Percentiles rank a stretch among this genome's conserved stretches.
Evolutionary conservation across 2,329 filamentous ascomycete species (phyloP).

Genomic region (Ascochyta fabae): DNA sequence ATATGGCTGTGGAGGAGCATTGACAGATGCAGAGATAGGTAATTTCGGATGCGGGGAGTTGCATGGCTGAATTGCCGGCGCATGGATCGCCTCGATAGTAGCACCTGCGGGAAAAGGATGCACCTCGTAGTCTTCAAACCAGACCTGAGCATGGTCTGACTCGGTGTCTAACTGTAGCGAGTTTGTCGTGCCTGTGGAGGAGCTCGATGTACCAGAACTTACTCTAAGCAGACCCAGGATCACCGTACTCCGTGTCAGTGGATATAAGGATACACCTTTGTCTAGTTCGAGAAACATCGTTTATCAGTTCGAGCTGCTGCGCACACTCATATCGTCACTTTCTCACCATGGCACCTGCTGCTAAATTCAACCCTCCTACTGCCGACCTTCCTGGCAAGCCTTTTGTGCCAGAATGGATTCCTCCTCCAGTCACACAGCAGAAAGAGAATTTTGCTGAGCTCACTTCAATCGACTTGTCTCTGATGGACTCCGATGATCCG

Average conservation of each 20-base stretch:
- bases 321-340: neutral
- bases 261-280: conserved; percentile 6
- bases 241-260: neutral
- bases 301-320: neutral
- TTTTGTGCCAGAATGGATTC: conserved; percentile 33
- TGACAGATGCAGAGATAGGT: neutral
- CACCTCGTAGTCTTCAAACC: neutral
- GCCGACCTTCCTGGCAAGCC: conserved; percentile 31
- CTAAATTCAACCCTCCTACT: conserved; percentile 29
- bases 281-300: neutral
- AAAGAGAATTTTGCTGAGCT: conserved; percentile 51
- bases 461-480: conserved; percentile 41
- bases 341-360: conserved; percentile 25
- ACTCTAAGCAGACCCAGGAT: neutral
- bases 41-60: conserved; percentile 5
- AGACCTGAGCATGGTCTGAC: neutral
- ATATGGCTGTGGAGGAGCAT: conserved; percentile 1
- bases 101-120: neutral
- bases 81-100: neutral
- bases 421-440: conserved; percentile 55
- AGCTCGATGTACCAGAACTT: neutral
- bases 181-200: neutral
- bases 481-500: conserved; percentile 41
- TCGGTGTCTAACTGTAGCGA: neutral
- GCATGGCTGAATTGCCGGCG: neutral